Base-by-base conservation (phyloP, 2,329 filamentous ascomycete genomes). In the Calonectria hongkongensis region DNA sequence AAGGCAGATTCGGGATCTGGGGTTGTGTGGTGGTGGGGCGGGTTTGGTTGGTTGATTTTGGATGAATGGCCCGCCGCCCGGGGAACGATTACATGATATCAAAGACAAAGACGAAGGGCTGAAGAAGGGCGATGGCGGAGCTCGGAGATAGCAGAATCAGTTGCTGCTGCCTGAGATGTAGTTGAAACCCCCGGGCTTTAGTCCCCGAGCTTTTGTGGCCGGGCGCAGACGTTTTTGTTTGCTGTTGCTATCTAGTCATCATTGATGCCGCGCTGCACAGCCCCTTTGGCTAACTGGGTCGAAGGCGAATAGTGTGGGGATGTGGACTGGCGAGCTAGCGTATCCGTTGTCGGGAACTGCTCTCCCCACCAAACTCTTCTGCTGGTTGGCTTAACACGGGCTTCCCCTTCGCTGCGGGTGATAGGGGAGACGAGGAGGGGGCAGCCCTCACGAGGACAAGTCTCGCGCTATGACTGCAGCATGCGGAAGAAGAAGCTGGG, bases 391-490 rank as follows among this genome's bases (percentile, higher is more conserved):
- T 64, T 56, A 67, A 66, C 21, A 73, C 50, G 27, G 28, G 41
- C 7, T 9, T 36, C 3, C 12, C 10, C 10, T 12, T 50, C 4
- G 9, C 13, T 6, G 39, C 25, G 41, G 60, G 68, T 47, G 60
- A 65, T 56, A n/a, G 33, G 45, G 70, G 33, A 3, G 21, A 21
- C 21, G 21, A 21, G 33, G 58, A 47, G 62, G 67, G 69, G 66
- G 45, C 36, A 13, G 28, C 21, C 43, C 70, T 76, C 65, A 71
- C 70, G 54, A 68, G 73, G 62, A 68, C 70, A 67, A 39, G 41
- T 30, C 62, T 36, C 30, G 30, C 56, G 65, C 76, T 75, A 76
- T 58, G 70, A 48, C 74, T 66, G 73, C 74, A 69, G 67, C 41
- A 58, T 58, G 54, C 25, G 54, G 66, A 39, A 33, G 39, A 39